phyloP scores from a whole-genome alignment of 2,329 filamentous ascomycete species.

The Neobulgaria alba region DNA sequence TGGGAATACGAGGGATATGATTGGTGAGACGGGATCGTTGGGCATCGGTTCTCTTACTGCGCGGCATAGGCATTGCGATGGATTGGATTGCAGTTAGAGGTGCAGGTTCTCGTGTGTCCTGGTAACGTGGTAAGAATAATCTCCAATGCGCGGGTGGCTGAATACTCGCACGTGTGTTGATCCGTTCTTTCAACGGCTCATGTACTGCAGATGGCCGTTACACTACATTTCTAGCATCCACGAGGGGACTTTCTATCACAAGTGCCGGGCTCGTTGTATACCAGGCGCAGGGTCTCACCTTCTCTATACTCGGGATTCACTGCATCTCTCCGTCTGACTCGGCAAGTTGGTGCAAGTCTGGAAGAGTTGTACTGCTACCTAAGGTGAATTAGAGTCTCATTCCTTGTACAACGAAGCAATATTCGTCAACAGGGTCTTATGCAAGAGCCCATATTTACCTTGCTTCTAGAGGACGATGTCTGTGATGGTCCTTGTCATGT shows the following conservation, averaged over 20 bases:
- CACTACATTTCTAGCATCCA: too few relatives aligned
- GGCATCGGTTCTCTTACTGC: background rate
- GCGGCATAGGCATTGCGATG: too few relatives aligned
- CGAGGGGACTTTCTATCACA: too few relatives aligned
- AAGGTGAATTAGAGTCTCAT: too few relatives aligned
- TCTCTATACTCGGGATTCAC: background rate
- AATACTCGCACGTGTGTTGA: background rate
- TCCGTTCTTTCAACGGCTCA: background rate
- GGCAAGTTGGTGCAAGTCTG: background rate
- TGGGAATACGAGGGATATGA: conserved; percentile 31
- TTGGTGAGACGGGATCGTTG: conserved; percentile 10
- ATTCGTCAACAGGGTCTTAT: background rate
- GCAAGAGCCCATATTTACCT: background rate
- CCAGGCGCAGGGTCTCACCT: background rate
- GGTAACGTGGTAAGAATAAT: background rate
- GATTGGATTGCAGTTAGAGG: too few relatives aligned
- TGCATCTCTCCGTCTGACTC: background rate
- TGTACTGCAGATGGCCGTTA: background rate
- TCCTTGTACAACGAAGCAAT: background rate
- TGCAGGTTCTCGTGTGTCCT: too few relatives aligned
- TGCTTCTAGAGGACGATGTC: background rate
- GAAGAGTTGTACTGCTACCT: too few relatives aligned
- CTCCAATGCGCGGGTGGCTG: background rate
- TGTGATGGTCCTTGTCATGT: background rate
- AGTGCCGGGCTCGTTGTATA: too few relatives aligned